A percentile compares a stretch with the other conserved stretches of the same genome.
These are phyloP conservation scores for Macrotyloma uniflorum DNA, from an alignment of 306 rosid species.

Conservation along the genomic window DNA sequence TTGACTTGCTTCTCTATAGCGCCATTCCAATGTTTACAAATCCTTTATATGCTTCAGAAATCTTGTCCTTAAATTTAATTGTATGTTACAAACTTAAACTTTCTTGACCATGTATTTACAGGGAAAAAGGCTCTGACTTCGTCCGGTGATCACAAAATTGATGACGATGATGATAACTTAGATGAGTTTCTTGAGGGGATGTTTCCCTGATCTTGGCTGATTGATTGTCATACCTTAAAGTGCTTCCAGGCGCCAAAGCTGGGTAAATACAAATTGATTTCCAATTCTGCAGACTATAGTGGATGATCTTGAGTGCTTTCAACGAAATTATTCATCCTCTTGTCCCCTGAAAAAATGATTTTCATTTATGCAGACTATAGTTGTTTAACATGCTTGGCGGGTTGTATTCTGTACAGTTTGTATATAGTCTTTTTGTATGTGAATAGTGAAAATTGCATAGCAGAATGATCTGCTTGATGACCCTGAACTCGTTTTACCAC, in stretches of 20 bases:
- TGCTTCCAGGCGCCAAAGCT: slow-evolving; percentile 13
- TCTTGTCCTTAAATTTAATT: not conserved
- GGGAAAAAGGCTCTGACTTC: slow-evolving; percentile 67
- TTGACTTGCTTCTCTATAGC: slow-evolving; percentile 19
- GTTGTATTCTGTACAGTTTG: slow-evolving; percentile 30
- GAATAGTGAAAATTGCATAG: slow-evolving; percentile 13
- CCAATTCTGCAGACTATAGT: too few species aligned
- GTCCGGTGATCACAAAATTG: slow-evolving; percentile 46
- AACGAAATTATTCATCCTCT: not conserved
- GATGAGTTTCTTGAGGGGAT: slow-evolving; percentile 85
- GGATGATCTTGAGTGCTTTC: not conserved
- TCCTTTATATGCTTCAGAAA: slow-evolving; percentile 1
- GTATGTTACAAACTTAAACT: slow-evolving; percentile 25
- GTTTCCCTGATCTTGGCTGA: slow-evolving; percentile 65
- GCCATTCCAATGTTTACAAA: not conserved
- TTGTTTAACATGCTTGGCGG: not conserved
- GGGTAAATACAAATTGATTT: not conserved
- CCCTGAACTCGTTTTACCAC: not conserved
- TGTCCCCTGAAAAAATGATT: not conserved
- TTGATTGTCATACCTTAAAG: slow-evolving; percentile 3
- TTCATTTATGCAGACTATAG: not conserved
- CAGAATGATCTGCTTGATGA: not conserved
- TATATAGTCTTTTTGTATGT: not conserved
- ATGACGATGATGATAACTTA: slow-evolving; percentile 49
- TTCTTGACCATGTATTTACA: slow-evolving; percentile 37